These are phyloP conservation scores for Vicia faba DNA, from an alignment of 306 rosid species.

Conservation along the genomic window DNA sequence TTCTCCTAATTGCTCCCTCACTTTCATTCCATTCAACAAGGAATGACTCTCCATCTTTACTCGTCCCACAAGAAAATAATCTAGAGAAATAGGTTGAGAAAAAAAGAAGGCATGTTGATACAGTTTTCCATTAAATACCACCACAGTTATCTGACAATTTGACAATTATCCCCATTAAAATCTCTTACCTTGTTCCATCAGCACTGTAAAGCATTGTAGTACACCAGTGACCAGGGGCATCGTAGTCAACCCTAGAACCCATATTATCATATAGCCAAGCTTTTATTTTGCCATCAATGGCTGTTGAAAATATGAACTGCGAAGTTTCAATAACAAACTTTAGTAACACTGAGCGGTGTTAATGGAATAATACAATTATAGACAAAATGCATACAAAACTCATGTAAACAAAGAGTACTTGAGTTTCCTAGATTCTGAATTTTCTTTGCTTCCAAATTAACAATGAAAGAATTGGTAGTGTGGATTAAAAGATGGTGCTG, in stretches of 20 bases:
- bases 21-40: conserved; percentile 92
- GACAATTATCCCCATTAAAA: background rate
- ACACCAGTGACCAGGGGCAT: conserved; percentile 91
- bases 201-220: conserved; percentile 83
- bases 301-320: conserved; percentile 91
- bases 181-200: conserved; percentile 78
- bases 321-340: conserved; percentile 41
- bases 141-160: conserved; percentile 4
- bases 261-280: conserved; percentile 81
- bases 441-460: background rate
- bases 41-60: conserved; percentile 82
- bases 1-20: conserved; percentile 80
- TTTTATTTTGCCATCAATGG: conserved; percentile 86
- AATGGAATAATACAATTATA: conserved; percentile 44
- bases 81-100: conserved; percentile 41
- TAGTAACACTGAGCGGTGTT: conserved; percentile 41
- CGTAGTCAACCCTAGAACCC: conserved; percentile 88
- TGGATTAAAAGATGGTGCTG: conserved; percentile 1
- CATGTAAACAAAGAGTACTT: conserved; percentile 13
- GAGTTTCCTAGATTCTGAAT: background rate
- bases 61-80: conserved; percentile 92
- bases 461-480: background rate
- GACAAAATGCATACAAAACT: conserved; percentile 22
- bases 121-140: conserved; percentile 12
- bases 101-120: conserved; percentile 23